Conservation (phyloP, 495 filamentous ascomycete species). For the Chaetomidium leptoderma region DNA sequence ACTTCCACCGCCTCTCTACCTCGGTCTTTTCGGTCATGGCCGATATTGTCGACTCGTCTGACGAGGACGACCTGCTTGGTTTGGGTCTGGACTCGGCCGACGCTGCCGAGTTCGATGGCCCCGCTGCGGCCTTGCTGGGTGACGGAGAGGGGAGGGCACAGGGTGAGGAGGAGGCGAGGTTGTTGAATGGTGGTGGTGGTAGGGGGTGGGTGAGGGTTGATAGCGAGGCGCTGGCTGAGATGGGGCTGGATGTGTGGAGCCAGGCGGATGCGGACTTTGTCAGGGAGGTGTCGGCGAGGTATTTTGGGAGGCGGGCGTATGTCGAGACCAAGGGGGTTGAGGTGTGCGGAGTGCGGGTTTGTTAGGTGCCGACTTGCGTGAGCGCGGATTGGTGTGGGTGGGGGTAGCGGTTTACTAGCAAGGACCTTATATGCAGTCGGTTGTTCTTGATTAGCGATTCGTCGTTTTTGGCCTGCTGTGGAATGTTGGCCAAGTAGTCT, state of each 20-base stretch:
- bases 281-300: conserved; percentile 59
- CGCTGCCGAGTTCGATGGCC: conserved; percentile 23
- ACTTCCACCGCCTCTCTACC: conserved; percentile 83
- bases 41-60: conserved; percentile 58
- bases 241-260: conserved; percentile 89
- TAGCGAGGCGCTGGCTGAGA: conserved; percentile 66
- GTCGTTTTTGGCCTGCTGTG: no score
- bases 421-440: no score
- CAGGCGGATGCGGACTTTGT: conserved; percentile 69
- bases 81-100: conserved; percentile 28
- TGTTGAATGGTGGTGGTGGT: conserved; percentile 25
- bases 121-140: neutral
- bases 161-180: conserved; percentile 28
- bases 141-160: conserved; percentile 14
- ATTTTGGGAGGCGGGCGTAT: conserved; percentile 65
- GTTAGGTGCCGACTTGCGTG: conserved; percentile 37
- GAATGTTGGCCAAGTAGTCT: no score
- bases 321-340: conserved; percentile 70
- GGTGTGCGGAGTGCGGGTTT: conserved; percentile 76
- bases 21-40: conserved; percentile 65
- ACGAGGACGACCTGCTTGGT: conserved; percentile 49
- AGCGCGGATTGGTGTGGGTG: neutral
- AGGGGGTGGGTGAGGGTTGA: conserved; percentile 51
- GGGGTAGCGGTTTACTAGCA: neutral
- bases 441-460: no score